Evolutionary conservation across 2,329 filamentous ascomycete species (phyloP), one percentile per base, ranked within the genome.

Genomic region (Polytolypa hystricis): DNA sequence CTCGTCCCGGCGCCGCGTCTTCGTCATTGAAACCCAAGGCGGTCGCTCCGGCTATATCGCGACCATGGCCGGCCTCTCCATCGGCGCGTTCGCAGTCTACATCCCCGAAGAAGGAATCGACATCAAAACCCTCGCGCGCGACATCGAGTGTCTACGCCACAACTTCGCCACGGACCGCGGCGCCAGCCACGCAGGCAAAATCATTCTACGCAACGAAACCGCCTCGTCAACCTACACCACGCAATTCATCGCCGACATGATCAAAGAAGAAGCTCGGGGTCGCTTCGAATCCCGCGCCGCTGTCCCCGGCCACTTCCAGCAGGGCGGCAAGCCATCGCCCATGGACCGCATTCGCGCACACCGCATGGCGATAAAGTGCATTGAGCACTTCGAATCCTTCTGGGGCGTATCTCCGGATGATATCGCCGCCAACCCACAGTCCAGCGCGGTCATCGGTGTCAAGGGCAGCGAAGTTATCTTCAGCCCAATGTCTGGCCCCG

Each of bases 21-120:
- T 98, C 62, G 87, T 98, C 36, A 89, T 98, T 37, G 91, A 98
- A 65, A 96, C 91, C 0, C 91, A 98, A 65, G 91, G 91, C 51
- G 91, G 91, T 23, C 79, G 84, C 39, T 95, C 84, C 4, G 91
- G 91, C 14, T 98, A 96, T 61, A 76, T 96, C 41, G 89, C 89
- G 18, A 93, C 85, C 0, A 73, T 95, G 38, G 86, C 83, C 10
- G 91, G 89, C 33, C 75, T 98, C 10, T 78, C 81, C n/a, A 85
- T 96, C 11, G 91, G 91, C 38, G 91, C 91, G 6, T 73, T 83
- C 10, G 87, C 89, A 1, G 87, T 96, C 9, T 98, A 98, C 63
- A 96, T 89, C 4, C 91, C 91, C 1, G 91, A 98, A 61, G 86
- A 98, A 62, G 91, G 91, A 5, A 84, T 98, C 61, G 82, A 80